A percentile compares a stretch with the other conserved stretches of the same genome.
phyloP scores from a whole-genome alignment of 1,284 basidiomycete genomes.

The Ceratobasidium sp. region DNA sequence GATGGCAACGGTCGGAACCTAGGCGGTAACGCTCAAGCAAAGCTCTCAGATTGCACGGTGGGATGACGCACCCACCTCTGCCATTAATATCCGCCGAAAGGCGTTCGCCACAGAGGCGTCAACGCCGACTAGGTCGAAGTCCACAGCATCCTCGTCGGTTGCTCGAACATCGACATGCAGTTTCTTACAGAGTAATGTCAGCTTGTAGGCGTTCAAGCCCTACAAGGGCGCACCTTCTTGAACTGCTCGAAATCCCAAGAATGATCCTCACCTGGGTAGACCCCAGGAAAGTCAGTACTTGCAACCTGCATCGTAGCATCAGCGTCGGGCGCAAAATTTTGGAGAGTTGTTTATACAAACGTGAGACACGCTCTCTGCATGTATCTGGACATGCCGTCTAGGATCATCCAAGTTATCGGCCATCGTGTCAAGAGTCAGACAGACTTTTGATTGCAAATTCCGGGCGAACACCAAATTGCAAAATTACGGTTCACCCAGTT shows the following conservation, averaged over 20 bases:
- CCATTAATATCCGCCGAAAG: slow-evolving; percentile 89
- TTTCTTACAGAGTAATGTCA: slow-evolving; percentile 62
- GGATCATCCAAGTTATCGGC: slow-evolving; percentile 50
- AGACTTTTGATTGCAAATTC: slow-evolving; percentile 45
- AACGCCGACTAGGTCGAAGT: slow-evolving; percentile 96
- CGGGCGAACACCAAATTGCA: not conserved
- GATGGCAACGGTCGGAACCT: slow-evolving; percentile 94
- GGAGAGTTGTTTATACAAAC: slow-evolving; percentile 51
- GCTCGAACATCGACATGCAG: slow-evolving; percentile 79
- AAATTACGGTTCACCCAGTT: not conserved
- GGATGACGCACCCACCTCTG: slow-evolving; percentile 74
- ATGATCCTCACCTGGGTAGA: slow-evolving; percentile 84
- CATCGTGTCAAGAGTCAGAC: slow-evolving; percentile 27
- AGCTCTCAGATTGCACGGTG: slow-evolving; percentile 23
- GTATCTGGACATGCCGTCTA: slow-evolving; percentile 66
- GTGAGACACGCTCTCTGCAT: slow-evolving; percentile 75
- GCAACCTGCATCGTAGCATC: slow-evolving; percentile 66
- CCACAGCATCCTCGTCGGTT: slow-evolving; percentile 83
- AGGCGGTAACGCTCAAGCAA: slow-evolving; percentile 39
- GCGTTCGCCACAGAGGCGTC: slow-evolving; percentile 98
- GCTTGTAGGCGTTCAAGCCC: not conserved
- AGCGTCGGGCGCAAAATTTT: not conserved
- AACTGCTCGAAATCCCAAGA: slow-evolving; percentile 84
- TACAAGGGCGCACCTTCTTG: slow-evolving; percentile 65
- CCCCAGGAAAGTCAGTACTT: slow-evolving; percentile 87